Evolutionary conservation across 257 asterid species (phyloP), one percentile per base, ranked within the genome.

Genomic region (Solanum neorickii): DNA sequence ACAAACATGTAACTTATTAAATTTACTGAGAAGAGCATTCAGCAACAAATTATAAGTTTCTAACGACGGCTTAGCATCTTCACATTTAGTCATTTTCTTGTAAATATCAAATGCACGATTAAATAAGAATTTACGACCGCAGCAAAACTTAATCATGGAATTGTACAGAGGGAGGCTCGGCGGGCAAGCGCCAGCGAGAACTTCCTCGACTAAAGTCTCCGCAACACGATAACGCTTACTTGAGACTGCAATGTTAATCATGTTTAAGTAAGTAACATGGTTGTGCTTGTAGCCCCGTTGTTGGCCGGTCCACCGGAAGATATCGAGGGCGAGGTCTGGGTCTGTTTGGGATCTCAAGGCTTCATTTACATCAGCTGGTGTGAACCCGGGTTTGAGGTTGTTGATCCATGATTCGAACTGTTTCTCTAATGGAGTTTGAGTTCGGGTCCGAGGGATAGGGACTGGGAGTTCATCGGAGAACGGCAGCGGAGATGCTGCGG

Each of bases 261-360:
- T 95, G 27, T 95, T 86, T 82, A 93, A 92, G 92, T 97, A 97
- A 78, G 95, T 95, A 83, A 88, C 29, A 83, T 91, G 91, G 87
- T 86, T 88, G 91, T 97, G 99, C 91, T 92, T 97, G 95, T 94
- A 97, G 88, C 91, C 86, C 59, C 98, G 96, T 89, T 94, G 99
- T 90, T 94, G 98, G 44, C 98, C 95, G 1, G 98, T 95, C 98
- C 98, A 97, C 8, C 98, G 97, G 94, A 97, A 97, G 29, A 97
- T 94, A 91, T 95, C 99, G 86, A 95, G 96, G 62, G 99, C 97
- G 33, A 95, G 90, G 89, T 95, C 99, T 23, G 98, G 97, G 92
- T 97, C 98, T 59, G 94, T 73, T 87, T 95, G 98, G 88, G 96
- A 89, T 2, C 59, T 90, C 75, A 97, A 93, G 80, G 97, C 96